phyloP scores from a whole-genome alignment of 495 filamentous ascomycete genomes.

The Durotheca rogersii region DNA sequence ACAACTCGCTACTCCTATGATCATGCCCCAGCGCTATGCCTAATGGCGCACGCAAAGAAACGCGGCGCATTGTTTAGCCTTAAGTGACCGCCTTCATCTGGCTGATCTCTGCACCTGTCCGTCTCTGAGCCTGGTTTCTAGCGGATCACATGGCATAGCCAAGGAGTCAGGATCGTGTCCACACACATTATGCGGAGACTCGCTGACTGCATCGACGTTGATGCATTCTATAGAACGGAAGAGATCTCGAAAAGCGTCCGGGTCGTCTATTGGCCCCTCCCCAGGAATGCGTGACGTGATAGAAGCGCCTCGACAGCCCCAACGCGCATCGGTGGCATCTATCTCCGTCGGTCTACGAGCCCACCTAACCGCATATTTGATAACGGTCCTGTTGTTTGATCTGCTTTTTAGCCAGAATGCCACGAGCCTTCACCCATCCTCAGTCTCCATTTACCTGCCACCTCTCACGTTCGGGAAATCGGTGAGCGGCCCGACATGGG shows the following conservation, averaged over 20 bases:
- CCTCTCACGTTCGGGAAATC: conserved; percentile 46
- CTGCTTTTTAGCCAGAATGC: conserved; percentile 52
- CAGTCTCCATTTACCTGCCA: conserved; percentile 26
- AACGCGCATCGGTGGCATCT: not conserved
- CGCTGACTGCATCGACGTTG: conserved; percentile 10
- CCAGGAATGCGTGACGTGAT: conserved; percentile 6
- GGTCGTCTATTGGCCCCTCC: not conserved
- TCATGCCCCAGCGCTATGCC: conserved; percentile 9
- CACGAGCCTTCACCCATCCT: conserved; percentile 15
- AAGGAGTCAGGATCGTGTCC: conserved; percentile 8
- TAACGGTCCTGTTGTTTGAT: conserved; percentile 41
- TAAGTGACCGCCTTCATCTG: conserved; percentile 16
- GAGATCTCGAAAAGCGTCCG: not conserved
- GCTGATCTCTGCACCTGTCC: not conserved
- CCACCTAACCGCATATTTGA: conserved; percentile 19
- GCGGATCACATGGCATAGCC: conserved; percentile 18
- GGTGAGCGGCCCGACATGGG: conserved; percentile 46
- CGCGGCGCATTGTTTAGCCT: conserved; percentile 24
- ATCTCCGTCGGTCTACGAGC: conserved; percentile 14
- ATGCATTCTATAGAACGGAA: conserved; percentile 5
- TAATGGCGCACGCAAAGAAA: conserved; percentile 5
- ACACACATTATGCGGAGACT: conserved; percentile 8
- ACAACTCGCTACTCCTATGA: conserved; percentile 15
- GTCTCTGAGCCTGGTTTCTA: not conserved
- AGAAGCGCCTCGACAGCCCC: not conserved